Evolutionary conservation across 371 early-diverging fungal species (phyloP), one percentile per base, ranked within the genome.

Genomic region (Phascolomyces articulosus): DNA sequence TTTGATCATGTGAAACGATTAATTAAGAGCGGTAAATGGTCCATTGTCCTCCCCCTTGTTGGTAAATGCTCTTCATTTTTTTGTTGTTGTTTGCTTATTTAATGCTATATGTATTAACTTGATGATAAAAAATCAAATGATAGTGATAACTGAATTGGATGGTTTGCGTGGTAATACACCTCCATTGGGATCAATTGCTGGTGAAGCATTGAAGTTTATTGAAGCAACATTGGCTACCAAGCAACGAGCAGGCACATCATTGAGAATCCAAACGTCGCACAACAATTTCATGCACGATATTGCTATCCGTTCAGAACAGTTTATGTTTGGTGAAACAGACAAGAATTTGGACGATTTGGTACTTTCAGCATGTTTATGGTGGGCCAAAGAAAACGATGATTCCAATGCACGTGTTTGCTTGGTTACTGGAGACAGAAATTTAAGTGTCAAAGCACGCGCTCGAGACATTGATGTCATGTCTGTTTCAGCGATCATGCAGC

Each of bases 301-400:
- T 38, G 80, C 82, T 4, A 86, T 87, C 67, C 86, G 87, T 1
- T 85, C 83, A 9, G 89, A 89, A 54, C 85, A 85, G 23, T 87
- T 89, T 65, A 78, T 83, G 26, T 87, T 83, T 72, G 87, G 87
- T 21, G 85, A 85, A 63, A 79, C 80, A 2, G 87, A 86, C 58
- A 87, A 83, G 53, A 89, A 89, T 61, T 65, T 89, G 51, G 89
- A 89, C 64, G 89, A 89, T 55, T 75, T 89, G 40, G 82, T 89
- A 40, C 72, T 89, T 9, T 87, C 87, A 1, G 67, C 81, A 8
- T 89, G 89, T 66, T 71, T 87, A 9, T 87, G 84, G 86, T 83
- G 83, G 80, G 58, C 60, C 1, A 63, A 69, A 29, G 44, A 21
- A 4, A 18, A 34, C 16, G 62, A 62, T 0, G 23, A 40, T 21